Evolutionary conservation across 2,329 filamentous ascomycete genomes (phyloP).

Genomic region (Curvularia hawaiiensis): DNA sequence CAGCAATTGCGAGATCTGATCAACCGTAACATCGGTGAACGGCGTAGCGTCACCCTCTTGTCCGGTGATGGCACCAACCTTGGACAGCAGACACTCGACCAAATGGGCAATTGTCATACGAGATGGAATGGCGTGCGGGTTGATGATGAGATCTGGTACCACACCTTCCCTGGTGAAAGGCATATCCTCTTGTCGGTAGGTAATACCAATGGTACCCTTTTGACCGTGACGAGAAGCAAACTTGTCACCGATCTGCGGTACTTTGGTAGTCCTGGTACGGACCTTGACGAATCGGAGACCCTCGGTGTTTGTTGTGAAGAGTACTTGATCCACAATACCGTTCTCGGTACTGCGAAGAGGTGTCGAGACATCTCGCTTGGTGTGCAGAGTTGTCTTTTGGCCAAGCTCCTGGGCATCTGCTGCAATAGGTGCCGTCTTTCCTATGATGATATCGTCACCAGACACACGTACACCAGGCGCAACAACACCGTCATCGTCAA

Average conservation of each 20-base stretch:
- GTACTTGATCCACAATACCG: slow-evolving; percentile 92
- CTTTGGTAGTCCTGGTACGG: slow-evolving; percentile 94
- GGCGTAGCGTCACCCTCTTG: slow-evolving; percentile 97
- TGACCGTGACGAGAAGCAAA: slow-evolving; percentile 99
- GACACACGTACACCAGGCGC: slow-evolving; percentile 93
- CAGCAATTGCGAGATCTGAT: slow-evolving; percentile 85
- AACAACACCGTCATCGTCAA: slow-evolving; percentile 95
- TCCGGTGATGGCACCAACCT: slow-evolving; percentile 90
- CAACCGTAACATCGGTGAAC: slow-evolving; percentile 96
- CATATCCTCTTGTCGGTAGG: slow-evolving; percentile 98
- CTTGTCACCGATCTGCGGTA: slow-evolving; percentile 98
- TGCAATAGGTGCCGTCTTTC: slow-evolving; percentile 94
- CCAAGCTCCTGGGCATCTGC: slow-evolving; percentile 93
- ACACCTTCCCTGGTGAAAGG: slow-evolving; percentile 93
- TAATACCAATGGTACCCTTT: slow-evolving; percentile 99
- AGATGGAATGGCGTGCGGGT: slow-evolving; percentile 98
- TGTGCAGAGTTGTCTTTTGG: slow-evolving; percentile 85
- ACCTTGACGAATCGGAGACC: slow-evolving; percentile 97
- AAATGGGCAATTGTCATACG: slow-evolving; percentile 99
- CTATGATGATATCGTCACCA: slow-evolving; percentile 98
- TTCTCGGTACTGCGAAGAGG: slow-evolving; percentile 94
- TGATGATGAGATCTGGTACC: slow-evolving; percentile 95
- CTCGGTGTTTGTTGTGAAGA: slow-evolving; percentile 93
- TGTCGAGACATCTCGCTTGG: slow-evolving; percentile 94
- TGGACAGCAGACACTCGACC: slow-evolving; percentile 97